Evolutionary conservation across 2,329 filamentous ascomycete species (phyloP).

Genomic region (Colletotrichum cordylinicola): DNA sequence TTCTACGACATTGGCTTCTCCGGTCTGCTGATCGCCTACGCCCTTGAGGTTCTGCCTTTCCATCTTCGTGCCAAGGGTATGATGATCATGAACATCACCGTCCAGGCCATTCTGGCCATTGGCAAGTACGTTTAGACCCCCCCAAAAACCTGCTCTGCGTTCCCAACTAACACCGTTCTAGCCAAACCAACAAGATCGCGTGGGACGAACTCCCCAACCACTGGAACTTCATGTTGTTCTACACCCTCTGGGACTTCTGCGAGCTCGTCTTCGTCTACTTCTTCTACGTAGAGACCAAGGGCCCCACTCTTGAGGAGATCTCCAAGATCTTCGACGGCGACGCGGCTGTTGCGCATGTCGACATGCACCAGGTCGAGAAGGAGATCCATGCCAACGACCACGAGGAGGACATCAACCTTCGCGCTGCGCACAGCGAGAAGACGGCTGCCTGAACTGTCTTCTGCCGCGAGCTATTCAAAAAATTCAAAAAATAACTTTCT

Average conservation of each 20-base stretch:
- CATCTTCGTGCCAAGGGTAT: slow-evolving; percentile 63
- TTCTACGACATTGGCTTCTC: slow-evolving; percentile 67
- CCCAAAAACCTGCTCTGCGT: neutral
- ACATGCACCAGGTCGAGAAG: slow-evolving; percentile 61
- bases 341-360: slow-evolving; percentile 59
- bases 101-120: slow-evolving; percentile 66
- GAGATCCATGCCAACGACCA: slow-evolving; percentile 47
- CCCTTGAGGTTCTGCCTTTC: slow-evolving; percentile 65
- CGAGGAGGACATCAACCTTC: slow-evolving; percentile 36
- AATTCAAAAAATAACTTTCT: neutral
- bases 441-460: slow-evolving; percentile 19
- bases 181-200: slow-evolving; percentile 68
- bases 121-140: slow-evolving; percentile 54
- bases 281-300: slow-evolving; percentile 74
- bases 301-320: slow-evolving; percentile 73
- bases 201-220: slow-evolving; percentile 64
- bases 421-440: slow-evolving; percentile 24
- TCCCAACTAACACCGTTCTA: slow-evolving; percentile 26
- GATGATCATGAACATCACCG: slow-evolving; percentile 69
- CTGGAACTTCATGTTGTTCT: slow-evolving; percentile 72
- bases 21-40: slow-evolving; percentile 62
- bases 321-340: slow-evolving; percentile 75
- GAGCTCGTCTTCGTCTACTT: slow-evolving; percentile 69
- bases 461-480: neutral
- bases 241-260: slow-evolving; percentile 66